phyloP scores from a whole-genome alignment of 2,329 filamentous ascomycete species.

The Penicillium sp. region DNA sequence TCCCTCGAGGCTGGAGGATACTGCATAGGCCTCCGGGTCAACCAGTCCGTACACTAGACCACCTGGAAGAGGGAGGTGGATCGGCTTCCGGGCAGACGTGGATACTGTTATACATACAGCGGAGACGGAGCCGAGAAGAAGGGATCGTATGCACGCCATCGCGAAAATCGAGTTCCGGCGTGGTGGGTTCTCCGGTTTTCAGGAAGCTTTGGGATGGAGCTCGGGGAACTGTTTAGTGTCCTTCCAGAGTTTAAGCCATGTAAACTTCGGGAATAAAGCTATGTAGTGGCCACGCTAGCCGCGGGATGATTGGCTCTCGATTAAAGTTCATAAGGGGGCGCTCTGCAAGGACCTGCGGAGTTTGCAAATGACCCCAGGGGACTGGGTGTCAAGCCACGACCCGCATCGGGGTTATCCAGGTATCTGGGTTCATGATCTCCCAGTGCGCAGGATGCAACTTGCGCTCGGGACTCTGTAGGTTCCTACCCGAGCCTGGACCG shows the following conservation, averaged over 20 bases:
- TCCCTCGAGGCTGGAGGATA: slow-evolving; percentile 1
- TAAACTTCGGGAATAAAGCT: slow-evolving; percentile 2
- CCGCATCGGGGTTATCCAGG: slow-evolving; percentile 19
- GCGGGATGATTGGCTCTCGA: slow-evolving; percentile 14
- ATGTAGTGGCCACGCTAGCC: slow-evolving; percentile 3
- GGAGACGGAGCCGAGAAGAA: neutral
- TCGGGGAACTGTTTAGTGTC: slow-evolving; percentile 19
- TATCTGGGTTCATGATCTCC: slow-evolving; percentile 13
- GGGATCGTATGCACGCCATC: slow-evolving; percentile 10
- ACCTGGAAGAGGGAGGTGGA: neutral
- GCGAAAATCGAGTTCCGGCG: slow-evolving; percentile 4
- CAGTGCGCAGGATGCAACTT: neutral
- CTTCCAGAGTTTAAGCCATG: slow-evolving; percentile 14
- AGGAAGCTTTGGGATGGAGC: slow-evolving; percentile 13
- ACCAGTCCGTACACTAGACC: neutral
- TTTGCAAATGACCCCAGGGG: slow-evolving; percentile 1
- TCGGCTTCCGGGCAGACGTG: neutral
- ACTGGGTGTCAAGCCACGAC: slow-evolving; percentile 3
- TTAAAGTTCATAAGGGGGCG: slow-evolving; percentile 9
- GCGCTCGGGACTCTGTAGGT: neutral
- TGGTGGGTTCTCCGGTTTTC: slow-evolving; percentile 14
- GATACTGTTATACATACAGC: neutral
- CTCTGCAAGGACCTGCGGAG: slow-evolving; percentile 13
- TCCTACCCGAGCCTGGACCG: too few species aligned
- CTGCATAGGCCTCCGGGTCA: neutral